Evolutionary conservation across 148 eudicot species (phyloP).

Genomic region (Persicaria maculosa): DNA sequence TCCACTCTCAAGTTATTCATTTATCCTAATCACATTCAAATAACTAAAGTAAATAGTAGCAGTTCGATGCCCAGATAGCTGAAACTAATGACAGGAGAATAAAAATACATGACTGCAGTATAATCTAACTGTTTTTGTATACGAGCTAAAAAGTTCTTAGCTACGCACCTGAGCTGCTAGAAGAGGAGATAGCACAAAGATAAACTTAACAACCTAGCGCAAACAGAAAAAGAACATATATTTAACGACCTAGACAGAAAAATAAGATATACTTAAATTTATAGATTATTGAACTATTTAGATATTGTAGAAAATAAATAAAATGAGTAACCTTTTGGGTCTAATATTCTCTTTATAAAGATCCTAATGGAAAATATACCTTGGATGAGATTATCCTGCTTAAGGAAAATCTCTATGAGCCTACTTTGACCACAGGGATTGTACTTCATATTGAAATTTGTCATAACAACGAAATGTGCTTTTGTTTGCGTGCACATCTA

Average conservation of each 20-base stretch:
- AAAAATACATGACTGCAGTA: background rate
- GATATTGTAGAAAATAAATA: background rate
- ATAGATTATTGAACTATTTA: background rate
- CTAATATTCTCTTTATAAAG: background rate
- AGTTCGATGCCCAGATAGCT: too few species aligned
- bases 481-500: conserved; percentile 99
- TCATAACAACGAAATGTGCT: conserved; percentile 99
- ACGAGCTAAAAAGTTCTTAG: background rate
- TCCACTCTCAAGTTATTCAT: too few species aligned
- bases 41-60: too few species aligned
- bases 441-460: conserved; percentile 93
- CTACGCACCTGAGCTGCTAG: conserved; percentile 76
- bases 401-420: conserved; percentile 90
- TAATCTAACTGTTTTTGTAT: background rate
- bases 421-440: conserved; percentile 99
- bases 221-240: background rate
- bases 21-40: background rate
- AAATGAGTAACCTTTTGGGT: background rate
- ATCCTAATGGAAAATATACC: conserved; percentile 27
- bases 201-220: background rate
- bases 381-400: conserved; percentile 98
- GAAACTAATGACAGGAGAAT: background rate
- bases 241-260: background rate
- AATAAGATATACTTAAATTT: conserved; percentile 16
- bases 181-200: conserved; percentile 5